Conservation (phyloP, 805 yeast species). For the Schwanniomyces pseudopolymorphus region DNA sequence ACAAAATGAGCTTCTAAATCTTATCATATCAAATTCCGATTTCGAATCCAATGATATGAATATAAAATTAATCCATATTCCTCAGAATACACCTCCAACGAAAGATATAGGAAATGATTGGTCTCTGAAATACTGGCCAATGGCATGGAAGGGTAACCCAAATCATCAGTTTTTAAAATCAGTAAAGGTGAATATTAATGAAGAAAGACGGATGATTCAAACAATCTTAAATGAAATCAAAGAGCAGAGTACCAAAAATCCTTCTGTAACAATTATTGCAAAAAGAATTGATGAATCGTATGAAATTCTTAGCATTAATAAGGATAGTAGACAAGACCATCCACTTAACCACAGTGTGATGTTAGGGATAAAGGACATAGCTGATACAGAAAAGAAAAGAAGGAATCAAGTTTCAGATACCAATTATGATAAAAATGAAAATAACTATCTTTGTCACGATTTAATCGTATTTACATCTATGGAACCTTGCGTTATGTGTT, state of each 20-base stretch:
- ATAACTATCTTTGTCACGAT: slow-evolving; percentile 68
- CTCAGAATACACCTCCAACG: slow-evolving; percentile 64
- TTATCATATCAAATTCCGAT: slow-evolving; percentile 14
- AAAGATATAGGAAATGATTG: slow-evolving; percentile 66
- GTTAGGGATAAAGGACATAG: slow-evolving; percentile 65
- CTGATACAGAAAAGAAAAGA: slow-evolving; percentile 48
- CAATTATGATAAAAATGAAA: slow-evolving; percentile 9
- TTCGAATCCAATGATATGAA: slow-evolving; percentile 6
- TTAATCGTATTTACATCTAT: slow-evolving; percentile 84
- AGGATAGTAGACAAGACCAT: slow-evolving; percentile 39
- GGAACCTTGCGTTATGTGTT: slow-evolving; percentile 96
- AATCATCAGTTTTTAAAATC: slow-evolving; percentile 66
- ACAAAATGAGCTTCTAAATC: slow-evolving; percentile 18
- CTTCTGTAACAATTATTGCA: slow-evolving; percentile 63
- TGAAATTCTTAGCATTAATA: slow-evolving; percentile 38
- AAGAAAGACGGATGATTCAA: slow-evolving; percentile 31
- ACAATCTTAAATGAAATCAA: slow-evolving; percentile 10
- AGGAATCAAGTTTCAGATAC: slow-evolving; percentile 17
- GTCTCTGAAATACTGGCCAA: slow-evolving; percentile 78
- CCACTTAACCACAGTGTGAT: slow-evolving; percentile 76
- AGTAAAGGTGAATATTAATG: slow-evolving; percentile 46
- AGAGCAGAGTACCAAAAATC: slow-evolving; percentile 16
- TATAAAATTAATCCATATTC: slow-evolving; percentile 40
- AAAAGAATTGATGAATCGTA: slow-evolving; percentile 46
- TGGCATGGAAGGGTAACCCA: slow-evolving; percentile 93